Conservation (phyloP, 148 eudicot genomes). For the Rhododendron mucronatum region DNA sequence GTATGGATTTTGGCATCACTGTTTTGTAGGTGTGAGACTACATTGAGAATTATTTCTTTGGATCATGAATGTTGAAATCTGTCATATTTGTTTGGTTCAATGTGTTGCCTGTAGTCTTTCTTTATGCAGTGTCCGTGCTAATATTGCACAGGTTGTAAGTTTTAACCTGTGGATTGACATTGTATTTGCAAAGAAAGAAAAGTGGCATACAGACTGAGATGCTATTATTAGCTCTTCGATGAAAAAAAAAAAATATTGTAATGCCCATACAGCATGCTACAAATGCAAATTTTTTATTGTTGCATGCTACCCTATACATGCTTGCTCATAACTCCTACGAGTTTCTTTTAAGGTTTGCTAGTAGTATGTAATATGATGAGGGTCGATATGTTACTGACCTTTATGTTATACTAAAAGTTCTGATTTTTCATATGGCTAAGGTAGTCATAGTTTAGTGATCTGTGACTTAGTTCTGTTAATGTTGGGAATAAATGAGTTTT, state of each 20-base stretch:
- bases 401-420: background rate
- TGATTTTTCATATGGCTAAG: background rate
- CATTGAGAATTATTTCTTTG: background rate
- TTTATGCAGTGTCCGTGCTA: background rate
- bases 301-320: background rate
- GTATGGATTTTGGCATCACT: constrained; percentile 28
- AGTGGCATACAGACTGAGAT: background rate
- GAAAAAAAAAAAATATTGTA: background rate
- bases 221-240: background rate
- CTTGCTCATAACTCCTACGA: background rate
- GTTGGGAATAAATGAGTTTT: background rate
- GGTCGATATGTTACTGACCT: background rate
- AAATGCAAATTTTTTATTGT: background rate
- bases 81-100: background rate
- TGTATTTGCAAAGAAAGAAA: background rate
- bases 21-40: background rate
- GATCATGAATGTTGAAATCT: background rate
- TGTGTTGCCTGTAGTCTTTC: background rate
- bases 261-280: background rate
- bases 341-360: background rate
- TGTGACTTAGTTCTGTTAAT: background rate
- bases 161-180: background rate
- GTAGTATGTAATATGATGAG: background rate
- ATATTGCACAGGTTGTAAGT: background rate
- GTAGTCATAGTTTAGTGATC: background rate